Evolutionary conservation across 2,329 filamentous ascomycete species (phyloP), one percentile per base, ranked within the genome.

Genomic region (Ophiostoma sp.): DNA sequence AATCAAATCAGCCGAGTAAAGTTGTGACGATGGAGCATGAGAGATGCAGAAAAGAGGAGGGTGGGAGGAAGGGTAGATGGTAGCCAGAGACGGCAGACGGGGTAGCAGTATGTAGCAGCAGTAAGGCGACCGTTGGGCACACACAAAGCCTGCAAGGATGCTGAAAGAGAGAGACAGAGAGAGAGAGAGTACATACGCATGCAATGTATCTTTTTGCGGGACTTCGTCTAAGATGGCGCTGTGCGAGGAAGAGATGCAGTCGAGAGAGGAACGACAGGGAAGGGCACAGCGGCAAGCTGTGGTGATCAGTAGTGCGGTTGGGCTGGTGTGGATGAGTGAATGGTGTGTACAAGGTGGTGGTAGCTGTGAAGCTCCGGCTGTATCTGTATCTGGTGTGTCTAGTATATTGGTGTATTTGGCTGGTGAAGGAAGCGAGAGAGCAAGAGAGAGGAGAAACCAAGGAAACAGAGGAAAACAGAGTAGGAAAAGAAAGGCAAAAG

Each of bases 221-320:
- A 71, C 67, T 71, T 71, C 67, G 69, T 71, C 69, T 62, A 69
- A 60, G 67, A 57, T 54, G 52, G 64, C 39, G 70, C 62, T 66
- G 68, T 71, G 65, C 17, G 65, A 69, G 68, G 64, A 65, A 39
- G 70, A 67, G 66, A n/a, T 23, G 31, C 36, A 54, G 68, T 68
- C 52, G 20, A 35, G 41, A 71, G 39, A 54, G 33, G 52, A 54
- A 62, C 39, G 33, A 23, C 60, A 64, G 60, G 33, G 60, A 64
- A 64, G 60, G 33, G 33, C 27, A 68, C 60, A 71, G 69, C 60
- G 69, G 69, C 66, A 70, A 70, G 35, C 65, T 62, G 33, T 36
- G 62, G 33, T 65, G 64, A 57, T 33, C 41, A 54, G 31, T 33
- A 41, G n/a, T 23, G 65, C 23, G 13, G 23, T 27, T 10, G 39